Base-by-base conservation (phyloP, 768 basidiomycete species). In the Obba rivulosa region DNA sequence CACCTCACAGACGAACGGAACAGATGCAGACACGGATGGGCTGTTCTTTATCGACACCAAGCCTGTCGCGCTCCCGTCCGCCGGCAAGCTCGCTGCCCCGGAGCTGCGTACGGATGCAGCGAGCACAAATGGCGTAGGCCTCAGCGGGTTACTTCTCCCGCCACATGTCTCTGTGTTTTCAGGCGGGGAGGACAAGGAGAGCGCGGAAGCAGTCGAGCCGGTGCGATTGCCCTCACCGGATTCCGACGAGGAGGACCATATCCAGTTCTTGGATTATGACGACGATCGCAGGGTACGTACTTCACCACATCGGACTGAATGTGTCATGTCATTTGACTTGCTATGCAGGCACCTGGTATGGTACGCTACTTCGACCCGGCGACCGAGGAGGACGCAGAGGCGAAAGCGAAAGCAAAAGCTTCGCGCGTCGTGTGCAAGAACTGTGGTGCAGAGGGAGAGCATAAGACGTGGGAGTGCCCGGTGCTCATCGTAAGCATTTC, bases 251-350 rank as follows among this genome's bases (percentile, higher is more conserved):
- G 79, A 81, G 20, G 76, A 76, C 10, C 78, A 79, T 57, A 89
- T 92, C 49, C 80, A 90, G 45, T 89, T 87, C 58, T 70, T 91
- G 20, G 86, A 89, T 55, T 85, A 81, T 54, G 85, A 85, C 44
- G 65, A 63, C 41, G 79, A 81, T 56, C 67, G 73, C 28, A 77
- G 74, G 66, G 84, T 82, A 48, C 21, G 74, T 59, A n/a, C n/a
- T n/a, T n/a, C n/a, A n/a, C 34, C 23, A 21, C n/a, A 7, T 44
- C 18, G 24, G 11, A 35, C 39, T 25, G n/a, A 45, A 20, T 24
- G 21, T 16, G 21, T 17, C 7, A 36, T 41, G 18, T 50, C 25
- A 39, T 20, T 11, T 45, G 22, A 13, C 23, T 10, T 37, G 20
- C 34, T 50, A 50, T 24, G 38, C 35, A 83, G 83, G 76, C 72